These are phyloP conservation scores for Neofusicoccum umdonicola DNA, from an alignment of 2,329 filamentous ascomycete species.

Conservation along the genomic window DNA sequence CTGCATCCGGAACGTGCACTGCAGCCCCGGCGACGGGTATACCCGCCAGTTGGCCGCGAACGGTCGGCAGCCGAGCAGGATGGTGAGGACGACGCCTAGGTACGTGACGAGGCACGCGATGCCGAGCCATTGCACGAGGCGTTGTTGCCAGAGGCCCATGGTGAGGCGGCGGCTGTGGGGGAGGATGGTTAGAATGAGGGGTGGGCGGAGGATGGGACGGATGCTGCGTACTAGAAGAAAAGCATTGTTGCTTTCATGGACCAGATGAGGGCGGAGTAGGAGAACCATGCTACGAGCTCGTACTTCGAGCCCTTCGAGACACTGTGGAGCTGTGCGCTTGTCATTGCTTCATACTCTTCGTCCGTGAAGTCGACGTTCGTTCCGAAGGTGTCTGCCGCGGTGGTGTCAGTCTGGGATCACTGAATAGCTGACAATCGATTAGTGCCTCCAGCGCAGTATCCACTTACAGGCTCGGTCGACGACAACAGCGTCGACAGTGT, in stretches of 20 bases:
- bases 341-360: not conserved
- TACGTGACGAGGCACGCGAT: conserved; percentile 27
- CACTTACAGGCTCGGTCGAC: not conserved
- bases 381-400: not conserved
- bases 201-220: no score
- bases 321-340: not conserved
- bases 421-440: not conserved
- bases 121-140: no score
- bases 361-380: not conserved
- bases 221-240: not conserved
- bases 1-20: conserved; percentile 30
- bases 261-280: not conserved
- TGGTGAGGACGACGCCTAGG: conserved; percentile 31
- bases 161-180: conserved; percentile 24
- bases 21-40: conserved; percentile 25
- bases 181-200: conserved; percentile 20
- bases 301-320: not conserved
- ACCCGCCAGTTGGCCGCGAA: conserved; percentile 30
- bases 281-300: not conserved
- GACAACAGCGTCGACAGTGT: not conserved
- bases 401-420: not conserved
- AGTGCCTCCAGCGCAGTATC: not conserved
- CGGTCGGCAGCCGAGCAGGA: conserved; percentile 29
- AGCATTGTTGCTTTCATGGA: not conserved
- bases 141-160: no score